Percentiles rank a stretch among this genome's conserved stretches.
Evolutionary conservation across 305 asterid genomes (phyloP).

Genomic region (Solanum aculeatissimum): DNA sequence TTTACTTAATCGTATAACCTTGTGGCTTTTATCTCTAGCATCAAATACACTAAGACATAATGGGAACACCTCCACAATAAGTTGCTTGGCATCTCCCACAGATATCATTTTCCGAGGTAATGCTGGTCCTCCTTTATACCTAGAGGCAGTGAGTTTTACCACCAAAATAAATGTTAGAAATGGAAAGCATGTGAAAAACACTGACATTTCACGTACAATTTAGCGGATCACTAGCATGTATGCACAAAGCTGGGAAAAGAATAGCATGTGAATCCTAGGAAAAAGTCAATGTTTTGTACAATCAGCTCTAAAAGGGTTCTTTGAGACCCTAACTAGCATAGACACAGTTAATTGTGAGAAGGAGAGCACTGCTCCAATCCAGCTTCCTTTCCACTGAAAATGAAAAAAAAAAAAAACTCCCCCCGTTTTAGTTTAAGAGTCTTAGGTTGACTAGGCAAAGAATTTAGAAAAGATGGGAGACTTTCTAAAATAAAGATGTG

Average conservation of each 20-base stretch:
- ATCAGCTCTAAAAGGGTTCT: not conserved
- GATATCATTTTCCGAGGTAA: constrained; percentile 74
- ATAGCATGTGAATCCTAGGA: not conserved
- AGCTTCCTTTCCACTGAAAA: not conserved
- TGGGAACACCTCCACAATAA: constrained; percentile 76
- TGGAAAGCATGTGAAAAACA: not conserved
- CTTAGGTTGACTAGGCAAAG: not conserved
- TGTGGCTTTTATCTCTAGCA: constrained; percentile 54
- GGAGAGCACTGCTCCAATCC: not conserved
- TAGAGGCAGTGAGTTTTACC: constrained; percentile 5
- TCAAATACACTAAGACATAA: constrained; percentile 60
- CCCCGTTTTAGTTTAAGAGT: not conserved
- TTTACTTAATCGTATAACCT: not conserved
- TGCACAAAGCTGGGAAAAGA: not conserved
- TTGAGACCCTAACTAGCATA: not conserved
- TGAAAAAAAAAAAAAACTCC: not conserved
- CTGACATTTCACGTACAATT: not conserved
- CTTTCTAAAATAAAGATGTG: not conserved
- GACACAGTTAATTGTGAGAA: not conserved
- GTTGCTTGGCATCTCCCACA: constrained; percentile 65
- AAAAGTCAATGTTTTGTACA: not conserved
- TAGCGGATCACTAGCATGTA: not conserved
- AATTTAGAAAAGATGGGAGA: not conserved
- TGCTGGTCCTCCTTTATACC: constrained; percentile 95
- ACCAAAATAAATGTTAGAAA: not conserved